A percentile compares a stretch with the other conserved stretches of the same genome.
These are phyloP conservation scores for Pinus albicaulis DNA, from an alignment of 75 land plant species.

Conservation along the genomic window DNA sequence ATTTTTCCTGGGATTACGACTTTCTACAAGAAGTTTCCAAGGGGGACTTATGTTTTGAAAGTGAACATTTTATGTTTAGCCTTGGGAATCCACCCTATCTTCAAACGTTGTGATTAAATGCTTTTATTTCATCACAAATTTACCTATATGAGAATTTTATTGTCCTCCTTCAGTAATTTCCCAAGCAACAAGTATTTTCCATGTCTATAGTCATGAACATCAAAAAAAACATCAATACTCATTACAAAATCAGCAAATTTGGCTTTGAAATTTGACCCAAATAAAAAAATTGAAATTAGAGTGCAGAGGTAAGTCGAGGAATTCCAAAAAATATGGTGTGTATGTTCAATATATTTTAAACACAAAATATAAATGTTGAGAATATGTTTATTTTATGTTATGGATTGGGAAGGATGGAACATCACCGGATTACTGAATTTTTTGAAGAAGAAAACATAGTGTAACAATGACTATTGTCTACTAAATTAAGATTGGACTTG, in stretches of 20 bases:
- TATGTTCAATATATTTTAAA: neutral
- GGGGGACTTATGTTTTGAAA: neutral
- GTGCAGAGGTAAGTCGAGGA: neutral
- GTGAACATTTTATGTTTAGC: neutral
- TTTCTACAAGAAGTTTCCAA: neutral
- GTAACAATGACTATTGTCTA: no score
- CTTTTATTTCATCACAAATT: constrained; percentile 49
- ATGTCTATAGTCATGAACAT: constrained; percentile 92
- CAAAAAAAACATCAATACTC: constrained; percentile 84
- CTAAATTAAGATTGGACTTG: no score
- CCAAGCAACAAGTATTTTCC: constrained; percentile 97
- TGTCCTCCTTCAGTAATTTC: constrained; percentile 91
- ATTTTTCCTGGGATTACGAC: no score
- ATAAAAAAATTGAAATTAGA: neutral
- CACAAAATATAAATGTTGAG: no score
- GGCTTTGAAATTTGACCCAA: constrained; percentile 78
- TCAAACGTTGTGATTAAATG: neutral
- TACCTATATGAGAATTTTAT: constrained; percentile 85
- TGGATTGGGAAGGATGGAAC: neutral
- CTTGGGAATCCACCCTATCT: neutral
- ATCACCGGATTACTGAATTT: neutral
- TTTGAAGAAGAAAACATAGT: neutral
- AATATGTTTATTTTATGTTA: neutral
- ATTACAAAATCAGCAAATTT: no score
- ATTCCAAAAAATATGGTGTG: neutral